These are phyloP conservation scores for Pueraria montana DNA, from an alignment of 306 rosid genomes.

Conservation along the genomic window DNA sequence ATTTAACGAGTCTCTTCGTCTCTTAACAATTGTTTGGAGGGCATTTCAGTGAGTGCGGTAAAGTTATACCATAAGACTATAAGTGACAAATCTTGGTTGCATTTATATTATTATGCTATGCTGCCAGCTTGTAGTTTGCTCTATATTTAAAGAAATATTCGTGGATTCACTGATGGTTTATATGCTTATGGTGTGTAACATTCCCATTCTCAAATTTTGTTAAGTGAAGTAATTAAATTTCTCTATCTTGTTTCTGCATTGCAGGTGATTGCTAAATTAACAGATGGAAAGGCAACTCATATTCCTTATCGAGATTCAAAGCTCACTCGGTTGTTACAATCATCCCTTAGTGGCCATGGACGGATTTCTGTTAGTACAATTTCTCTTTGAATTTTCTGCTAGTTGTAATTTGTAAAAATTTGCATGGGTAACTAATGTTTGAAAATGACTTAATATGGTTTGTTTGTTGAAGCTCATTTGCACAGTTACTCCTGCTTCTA, in stretches of 20 bases:
- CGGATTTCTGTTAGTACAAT: conserved; percentile 79
- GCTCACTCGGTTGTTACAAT: conserved; percentile 87
- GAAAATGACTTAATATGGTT: conserved; percentile 34
- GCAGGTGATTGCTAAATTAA: conserved; percentile 90
- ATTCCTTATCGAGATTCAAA: conserved; percentile 94
- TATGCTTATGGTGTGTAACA: conserved; percentile 14
- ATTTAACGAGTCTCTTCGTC: not conserved
- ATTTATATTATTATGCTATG: conserved; percentile 14
- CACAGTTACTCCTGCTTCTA: conserved; percentile 92
- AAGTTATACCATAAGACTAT: not conserved
- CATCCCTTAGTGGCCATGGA: conserved; percentile 94
- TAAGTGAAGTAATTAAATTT: conserved; percentile 7
- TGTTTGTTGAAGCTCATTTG: conserved; percentile 78
- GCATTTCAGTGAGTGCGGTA: not conserved
- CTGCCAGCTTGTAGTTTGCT: conserved; percentile 28
- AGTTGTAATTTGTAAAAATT: conserved; percentile 6
- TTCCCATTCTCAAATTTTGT: conserved; percentile 24
- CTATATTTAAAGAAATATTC: not conserved
- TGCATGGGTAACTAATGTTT: conserved; percentile 15
- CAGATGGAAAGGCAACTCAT: conserved; percentile 87
- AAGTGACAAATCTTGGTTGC: conserved; percentile 31
- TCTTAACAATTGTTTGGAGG: conserved; percentile 10
- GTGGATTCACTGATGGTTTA: conserved; percentile 2
- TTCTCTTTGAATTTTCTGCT: conserved; percentile 22
- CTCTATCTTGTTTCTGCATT: conserved; percentile 36